Percentiles rank a stretch among this genome's conserved stretches.
Conservation (phyloP, 768 basidiomycete genomes). For the Tricholoma flavovirens region DNA sequence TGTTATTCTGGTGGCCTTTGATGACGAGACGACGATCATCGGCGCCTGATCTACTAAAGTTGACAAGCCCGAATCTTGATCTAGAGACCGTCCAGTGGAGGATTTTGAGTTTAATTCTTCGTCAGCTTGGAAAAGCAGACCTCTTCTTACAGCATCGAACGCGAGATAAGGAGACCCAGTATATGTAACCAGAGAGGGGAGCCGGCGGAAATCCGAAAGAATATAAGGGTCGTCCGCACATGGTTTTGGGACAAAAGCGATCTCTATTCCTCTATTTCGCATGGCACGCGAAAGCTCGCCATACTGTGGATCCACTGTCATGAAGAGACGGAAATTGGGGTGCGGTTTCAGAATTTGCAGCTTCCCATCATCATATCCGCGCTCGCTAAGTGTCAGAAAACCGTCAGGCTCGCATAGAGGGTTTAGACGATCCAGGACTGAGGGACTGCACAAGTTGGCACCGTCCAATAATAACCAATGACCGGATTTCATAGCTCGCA, state of each 20-base stretch:
- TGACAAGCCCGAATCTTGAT: slow-evolving; percentile 45
- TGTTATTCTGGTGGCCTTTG: slow-evolving; percentile 5
- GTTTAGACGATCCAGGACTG: slow-evolving; percentile 94
- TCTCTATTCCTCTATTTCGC: slow-evolving; percentile 94
- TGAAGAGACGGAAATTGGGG: slow-evolving; percentile 85
- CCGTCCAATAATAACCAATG: slow-evolving; percentile 89
- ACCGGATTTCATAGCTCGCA: slow-evolving; percentile 80
- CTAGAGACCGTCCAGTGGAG: slow-evolving; percentile 37
- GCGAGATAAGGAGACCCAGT: slow-evolving; percentile 11
- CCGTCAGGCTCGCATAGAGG: slow-evolving; percentile 91
- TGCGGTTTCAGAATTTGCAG: slow-evolving; percentile 79
- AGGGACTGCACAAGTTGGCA: slow-evolving; percentile 92
- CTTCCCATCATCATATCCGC: slow-evolving; percentile 73
- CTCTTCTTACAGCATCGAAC: slow-evolving; percentile 35
- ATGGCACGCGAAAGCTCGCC: slow-evolving; percentile 97
- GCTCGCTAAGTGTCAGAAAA: slow-evolving; percentile 78
- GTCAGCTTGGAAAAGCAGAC: slow-evolving; percentile 13
- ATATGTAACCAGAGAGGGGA: slow-evolving; percentile 19
- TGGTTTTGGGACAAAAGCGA: slow-evolving; percentile 42
- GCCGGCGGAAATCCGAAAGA: slow-evolving; percentile 41
- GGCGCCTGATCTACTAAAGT: slow-evolving; percentile 36
- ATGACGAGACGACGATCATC: slow-evolving; percentile 21
- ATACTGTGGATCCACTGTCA: slow-evolving; percentile 85
- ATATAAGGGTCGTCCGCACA: slow-evolving; percentile 41
- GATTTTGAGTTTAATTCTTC: slow-evolving; percentile 7